phyloP scores from a whole-genome alignment of 768 basidiomycete genomes.

The Xerocomus potaroensis region DNA sequence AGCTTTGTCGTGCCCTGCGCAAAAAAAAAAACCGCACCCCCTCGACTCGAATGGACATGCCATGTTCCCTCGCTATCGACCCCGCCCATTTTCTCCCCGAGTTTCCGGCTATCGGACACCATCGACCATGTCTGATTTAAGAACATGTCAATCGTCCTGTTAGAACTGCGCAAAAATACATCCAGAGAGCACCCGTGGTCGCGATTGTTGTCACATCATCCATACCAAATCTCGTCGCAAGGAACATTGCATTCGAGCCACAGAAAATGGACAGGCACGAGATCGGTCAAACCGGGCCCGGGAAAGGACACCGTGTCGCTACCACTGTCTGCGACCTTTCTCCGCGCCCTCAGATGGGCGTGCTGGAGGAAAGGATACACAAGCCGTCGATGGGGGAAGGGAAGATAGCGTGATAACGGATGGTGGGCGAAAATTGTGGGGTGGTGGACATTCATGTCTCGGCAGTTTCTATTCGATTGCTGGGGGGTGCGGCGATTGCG shows the following conservation, averaged over 20 bases:
- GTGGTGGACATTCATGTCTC: neutral
- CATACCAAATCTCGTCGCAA: neutral
- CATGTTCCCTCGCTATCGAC: no score
- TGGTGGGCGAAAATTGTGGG: neutral
- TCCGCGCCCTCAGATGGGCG: neutral
- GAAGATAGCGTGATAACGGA: neutral
- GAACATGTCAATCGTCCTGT: no score
- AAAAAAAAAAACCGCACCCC: no score
- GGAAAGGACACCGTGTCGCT: neutral
- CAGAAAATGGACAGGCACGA: neutral
- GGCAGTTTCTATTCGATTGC: neutral
- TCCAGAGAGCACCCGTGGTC: no score
- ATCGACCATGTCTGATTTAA: no score
- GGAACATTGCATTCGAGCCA: neutral
- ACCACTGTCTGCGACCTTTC: neutral
- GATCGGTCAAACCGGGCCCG: neutral
- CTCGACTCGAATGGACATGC: no score
- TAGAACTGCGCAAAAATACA: no score
- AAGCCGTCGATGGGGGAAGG: neutral
- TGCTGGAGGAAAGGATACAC: neutral
- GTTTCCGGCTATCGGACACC: no score
- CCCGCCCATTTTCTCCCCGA: no score
- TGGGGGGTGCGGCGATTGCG: neutral
- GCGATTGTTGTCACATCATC: neutral
- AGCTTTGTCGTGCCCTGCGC: no score